Base-by-base conservation (phyloP, 345 rosid genomes). In the Hypericum perforatum region DNA sequence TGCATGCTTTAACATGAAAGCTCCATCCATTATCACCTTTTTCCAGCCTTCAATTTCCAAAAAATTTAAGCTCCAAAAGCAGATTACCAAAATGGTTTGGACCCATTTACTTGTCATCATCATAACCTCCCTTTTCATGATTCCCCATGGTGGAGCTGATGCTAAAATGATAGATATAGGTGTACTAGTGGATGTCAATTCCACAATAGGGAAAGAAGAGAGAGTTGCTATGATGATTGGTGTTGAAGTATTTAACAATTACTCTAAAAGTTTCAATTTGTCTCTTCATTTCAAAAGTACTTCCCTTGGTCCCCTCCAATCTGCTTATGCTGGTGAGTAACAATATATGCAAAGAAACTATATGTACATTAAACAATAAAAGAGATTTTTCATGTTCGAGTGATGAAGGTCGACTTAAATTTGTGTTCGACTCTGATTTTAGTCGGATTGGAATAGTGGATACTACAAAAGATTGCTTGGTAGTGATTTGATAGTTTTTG, bases 151-250 rank as follows among this genome's bases (percentile, higher is more conserved):
- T 62, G 81, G 71, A 54, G 56, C 41, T 39, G 59, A 60, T 38
- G 49, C 64, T n/a, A 9, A 40, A 56, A 57, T 5, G 61, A 74
- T 49, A 16, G 9, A 14, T 3, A 63, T 78, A 32, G 82, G 84
- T 7, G 80, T 68, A 38, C 62, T 78, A 63, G 55, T 78, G 52
- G 70, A 78, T 50, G 39, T 32, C 6, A 56, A 53, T 54, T 63
- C 78, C 1, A 64, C 71, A 11, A 63, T 36, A 9, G 73, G 73
- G 36, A 71, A 58, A 54, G 80, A 76, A 61, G 61, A 62, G 65
- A 70, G 54, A 61, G 58, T 57, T 0, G 82, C 81, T 0, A 54
- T 82, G 61, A 71, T 72, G 61, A 59, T 74, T 8, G 77, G 82
- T 9, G 73, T 65, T 50, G 57, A n/a, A 16, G 56, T 63, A 42